These are phyloP conservation scores for Fomitopsis schrenkii DNA, from an alignment of 1,284 basidiomycete species.

Conservation along the genomic window DNA sequence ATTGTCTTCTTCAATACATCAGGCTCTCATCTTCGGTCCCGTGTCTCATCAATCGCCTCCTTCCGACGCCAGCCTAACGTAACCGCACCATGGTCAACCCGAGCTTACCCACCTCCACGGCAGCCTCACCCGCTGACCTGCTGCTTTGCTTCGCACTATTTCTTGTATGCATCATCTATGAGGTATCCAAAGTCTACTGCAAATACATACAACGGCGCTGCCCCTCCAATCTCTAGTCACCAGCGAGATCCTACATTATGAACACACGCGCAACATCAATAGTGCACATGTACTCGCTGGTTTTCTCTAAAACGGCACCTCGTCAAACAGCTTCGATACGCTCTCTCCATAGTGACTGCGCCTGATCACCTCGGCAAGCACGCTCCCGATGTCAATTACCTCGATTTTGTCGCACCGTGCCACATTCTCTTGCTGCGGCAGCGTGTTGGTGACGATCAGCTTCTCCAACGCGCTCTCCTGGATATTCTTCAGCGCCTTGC, in stretches of 20 bases:
- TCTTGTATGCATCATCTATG: background rate
- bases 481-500: slow-evolving; percentile 77
- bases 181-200: background rate
- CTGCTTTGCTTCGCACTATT: background rate
- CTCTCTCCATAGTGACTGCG: slow-evolving; percentile 87
- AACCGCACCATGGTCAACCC: background rate
- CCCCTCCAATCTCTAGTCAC: background rate
- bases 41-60: background rate
- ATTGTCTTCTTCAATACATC: background rate
- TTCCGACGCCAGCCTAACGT: background rate
- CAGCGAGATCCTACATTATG: background rate
- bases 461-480: slow-evolving; percentile 83
- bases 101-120: background rate
- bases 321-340: slow-evolving; percentile 79
- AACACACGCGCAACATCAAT: background rate
- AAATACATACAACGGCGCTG: background rate
- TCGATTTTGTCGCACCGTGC: slow-evolving; percentile 83
- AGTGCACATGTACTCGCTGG: background rate
- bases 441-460: slow-evolving; percentile 97
- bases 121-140: background rate
- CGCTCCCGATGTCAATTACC: slow-evolving; percentile 93
- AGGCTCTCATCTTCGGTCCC: background rate
- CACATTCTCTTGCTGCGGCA: slow-evolving; percentile 85
- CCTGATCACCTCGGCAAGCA: slow-evolving; percentile 95
- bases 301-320: slow-evolving; percentile 69